phyloP scores from a whole-genome alignment of 164 flowering plant species.

The Vitis labrusca region DNA sequence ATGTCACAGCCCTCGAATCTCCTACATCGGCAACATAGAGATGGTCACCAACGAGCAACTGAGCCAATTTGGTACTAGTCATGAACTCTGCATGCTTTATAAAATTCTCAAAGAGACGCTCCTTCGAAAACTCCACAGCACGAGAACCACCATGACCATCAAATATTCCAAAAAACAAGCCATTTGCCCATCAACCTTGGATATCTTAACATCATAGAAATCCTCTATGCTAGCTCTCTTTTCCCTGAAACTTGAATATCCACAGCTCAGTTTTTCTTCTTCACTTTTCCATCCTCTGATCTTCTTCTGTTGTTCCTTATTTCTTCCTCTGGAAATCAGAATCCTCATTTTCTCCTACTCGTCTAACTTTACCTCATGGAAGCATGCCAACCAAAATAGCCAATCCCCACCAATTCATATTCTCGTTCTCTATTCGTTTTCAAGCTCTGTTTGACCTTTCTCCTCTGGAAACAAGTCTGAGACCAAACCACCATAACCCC shows the following conservation, averaged over 20 bases:
- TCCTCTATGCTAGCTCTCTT: slow-evolving; percentile 96
- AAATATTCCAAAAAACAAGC: slow-evolving; percentile 89
- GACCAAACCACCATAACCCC: no score
- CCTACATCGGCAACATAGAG: slow-evolving; percentile 81
- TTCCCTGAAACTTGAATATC: slow-evolving; percentile 92
- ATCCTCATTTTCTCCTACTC: no score
- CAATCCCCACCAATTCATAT: no score
- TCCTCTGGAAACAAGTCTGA: no score
- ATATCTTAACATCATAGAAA: slow-evolving; percentile 74
- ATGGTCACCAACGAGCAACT: slow-evolving; percentile 16
- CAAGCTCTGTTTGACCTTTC: no score
- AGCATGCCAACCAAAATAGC: no score
- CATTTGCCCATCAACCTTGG: slow-evolving; percentile 65
- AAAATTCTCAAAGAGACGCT: slow-evolving; percentile 85
- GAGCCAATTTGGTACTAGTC: slow-evolving; percentile 69
- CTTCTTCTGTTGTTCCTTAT: no score
- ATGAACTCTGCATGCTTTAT: slow-evolving; percentile 86
- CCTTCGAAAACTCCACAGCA: slow-evolving; percentile 75
- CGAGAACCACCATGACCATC: slow-evolving; percentile 54
- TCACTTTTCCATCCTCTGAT: slow-evolving; percentile 38
- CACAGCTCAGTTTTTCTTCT: slow-evolving; percentile 83
- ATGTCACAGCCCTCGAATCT: slow-evolving; percentile 86
- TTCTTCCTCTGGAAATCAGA: no score
- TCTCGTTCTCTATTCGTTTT: no score
- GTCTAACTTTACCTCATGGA: no score